Conservation (phyloP, 176 grass and related monocot genomes). For the Carex parvula region DNA sequence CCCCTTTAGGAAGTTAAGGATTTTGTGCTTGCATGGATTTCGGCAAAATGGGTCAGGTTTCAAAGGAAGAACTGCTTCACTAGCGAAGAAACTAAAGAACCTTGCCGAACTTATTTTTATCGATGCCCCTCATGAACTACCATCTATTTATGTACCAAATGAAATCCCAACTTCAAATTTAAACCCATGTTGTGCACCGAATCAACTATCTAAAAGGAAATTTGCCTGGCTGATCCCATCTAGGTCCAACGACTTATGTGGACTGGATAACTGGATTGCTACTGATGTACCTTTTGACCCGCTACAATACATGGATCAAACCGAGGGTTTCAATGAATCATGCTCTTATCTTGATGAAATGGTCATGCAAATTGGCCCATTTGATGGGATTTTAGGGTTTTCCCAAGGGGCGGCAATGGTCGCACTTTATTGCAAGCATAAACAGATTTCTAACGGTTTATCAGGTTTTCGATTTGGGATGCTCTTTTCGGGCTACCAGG, state of each 20-base stretch:
- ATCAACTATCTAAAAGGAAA: conserved; percentile 39
- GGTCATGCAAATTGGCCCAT: conserved; percentile 43
- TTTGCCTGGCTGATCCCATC: conserved; percentile 65
- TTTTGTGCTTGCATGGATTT: conserved; percentile 93
- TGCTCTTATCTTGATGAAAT: conserved; percentile 44
- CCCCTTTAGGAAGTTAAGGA: conserved; percentile 48
- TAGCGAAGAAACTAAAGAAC: conserved; percentile 86
- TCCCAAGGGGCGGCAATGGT: conserved; percentile 84
- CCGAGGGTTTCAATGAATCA: conserved; percentile 63
- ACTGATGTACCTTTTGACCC: conserved; percentile 54
- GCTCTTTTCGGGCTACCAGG: conserved; percentile 70
- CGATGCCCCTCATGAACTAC: conserved; percentile 76
- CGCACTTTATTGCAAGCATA: conserved; percentile 59
- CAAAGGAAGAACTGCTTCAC: conserved; percentile 84
- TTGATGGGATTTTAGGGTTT: conserved; percentile 80
- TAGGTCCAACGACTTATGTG: neutral
- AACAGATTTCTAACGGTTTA: conserved; percentile 37
- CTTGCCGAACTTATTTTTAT: conserved; percentile 66
- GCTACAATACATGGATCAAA: conserved; percentile 77
- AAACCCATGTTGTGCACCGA: neutral
- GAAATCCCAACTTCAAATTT: neutral
- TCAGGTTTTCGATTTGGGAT: conserved; percentile 58
- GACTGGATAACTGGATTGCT: conserved; percentile 38
- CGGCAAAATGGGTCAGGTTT: conserved; percentile 86
- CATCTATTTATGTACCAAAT: conserved; percentile 62